Evolutionary conservation across 1,139 yeast genomes (phyloP).

Genomic region (Geotrichum phurueaensis): DNA sequence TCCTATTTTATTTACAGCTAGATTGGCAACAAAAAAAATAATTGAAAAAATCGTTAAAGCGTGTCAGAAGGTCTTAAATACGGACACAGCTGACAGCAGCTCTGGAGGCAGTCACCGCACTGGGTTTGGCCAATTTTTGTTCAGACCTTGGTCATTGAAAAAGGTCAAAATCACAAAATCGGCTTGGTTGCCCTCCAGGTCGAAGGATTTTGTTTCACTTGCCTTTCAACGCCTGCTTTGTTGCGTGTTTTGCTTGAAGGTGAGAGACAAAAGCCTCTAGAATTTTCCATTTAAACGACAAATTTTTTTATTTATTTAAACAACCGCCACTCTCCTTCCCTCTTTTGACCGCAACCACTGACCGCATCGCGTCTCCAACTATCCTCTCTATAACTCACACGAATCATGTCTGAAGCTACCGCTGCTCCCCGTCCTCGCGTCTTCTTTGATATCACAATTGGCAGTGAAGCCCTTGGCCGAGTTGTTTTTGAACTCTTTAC

Average conservation of each 20-base stretch:
- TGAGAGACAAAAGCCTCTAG: slow-evolving; percentile 1
- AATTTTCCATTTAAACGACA: slow-evolving; percentile 1
- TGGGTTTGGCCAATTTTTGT: not conserved
- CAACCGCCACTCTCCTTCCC: not conserved
- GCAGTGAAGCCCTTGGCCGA: slow-evolving; percentile 65
- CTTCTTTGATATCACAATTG: slow-evolving; percentile 80
- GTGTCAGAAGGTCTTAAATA: not conserved
- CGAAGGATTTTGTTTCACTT: not conserved
- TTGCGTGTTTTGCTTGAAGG: not conserved
- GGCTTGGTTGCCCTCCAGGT: not conserved
- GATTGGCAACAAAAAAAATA: not conserved
- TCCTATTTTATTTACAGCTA: too few relatives aligned
- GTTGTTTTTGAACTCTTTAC: slow-evolving; percentile 67
- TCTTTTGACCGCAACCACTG: not conserved
- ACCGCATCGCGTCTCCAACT: not conserved
- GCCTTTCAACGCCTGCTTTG: not conserved
- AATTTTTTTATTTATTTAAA: not conserved
- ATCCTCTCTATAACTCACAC: not conserved
- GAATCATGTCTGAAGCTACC: slow-evolving; percentile 6
- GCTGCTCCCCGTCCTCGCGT: slow-evolving; percentile 38
- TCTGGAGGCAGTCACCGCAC: not conserved
- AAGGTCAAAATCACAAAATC: not conserved
- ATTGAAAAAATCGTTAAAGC: not conserved
- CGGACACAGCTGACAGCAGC: not conserved
- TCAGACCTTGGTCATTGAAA: not conserved